phyloP scores from a whole-genome alignment of 768 basidiomycete genomes.

The Leccinellum rugosiceps region DNA sequence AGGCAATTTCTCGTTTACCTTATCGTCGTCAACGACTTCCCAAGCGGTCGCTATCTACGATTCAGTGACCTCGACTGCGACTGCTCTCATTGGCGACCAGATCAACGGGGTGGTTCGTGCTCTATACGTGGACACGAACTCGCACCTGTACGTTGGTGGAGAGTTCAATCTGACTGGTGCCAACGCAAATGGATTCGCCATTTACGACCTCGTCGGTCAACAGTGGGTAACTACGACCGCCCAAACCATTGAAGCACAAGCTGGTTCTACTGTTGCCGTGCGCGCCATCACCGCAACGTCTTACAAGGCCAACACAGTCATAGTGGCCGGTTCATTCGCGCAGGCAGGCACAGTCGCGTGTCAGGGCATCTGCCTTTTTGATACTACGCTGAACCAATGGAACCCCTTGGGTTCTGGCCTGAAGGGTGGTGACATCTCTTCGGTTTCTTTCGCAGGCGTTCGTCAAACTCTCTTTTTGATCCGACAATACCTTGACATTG shows the following conservation, averaged over 20 bases:
- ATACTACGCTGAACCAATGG: conserved; percentile 73
- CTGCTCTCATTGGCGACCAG: conserved; percentile 56
- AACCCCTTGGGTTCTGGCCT: conserved; percentile 75
- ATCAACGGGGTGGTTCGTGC: conserved; percentile 74
- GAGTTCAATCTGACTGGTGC: conserved; percentile 66
- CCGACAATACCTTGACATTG: conserved; percentile 4
- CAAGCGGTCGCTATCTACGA: conserved; percentile 74
- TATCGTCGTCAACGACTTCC: conserved; percentile 38
- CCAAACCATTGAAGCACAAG: conserved; percentile 55
- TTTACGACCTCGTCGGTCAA: conserved; percentile 70
- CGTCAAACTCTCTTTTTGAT: conserved; percentile 23
- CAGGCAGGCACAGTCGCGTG: conserved; percentile 75
- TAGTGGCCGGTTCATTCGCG: conserved; percentile 87
- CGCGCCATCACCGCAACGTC: conserved; percentile 66
- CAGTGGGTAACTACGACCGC: conserved; percentile 59
- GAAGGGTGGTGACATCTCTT: conserved; percentile 77
- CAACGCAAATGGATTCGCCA: conserved; percentile 63
- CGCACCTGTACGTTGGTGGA: conserved; percentile 79
- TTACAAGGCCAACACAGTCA: conserved; percentile 55
- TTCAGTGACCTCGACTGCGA: conserved; percentile 43
- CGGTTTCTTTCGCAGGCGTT: conserved; percentile 81
- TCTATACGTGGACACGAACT: conserved; percentile 62
- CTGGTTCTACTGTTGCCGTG: conserved; percentile 59
- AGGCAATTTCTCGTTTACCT: conserved; percentile 78
- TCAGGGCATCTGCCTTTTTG: conserved; percentile 74